A percentile compares a stretch with the other conserved stretches of the same genome.
Conservation (phyloP, 2,329 filamentous ascomycete species). For the Juglanconis sp. region DNA sequence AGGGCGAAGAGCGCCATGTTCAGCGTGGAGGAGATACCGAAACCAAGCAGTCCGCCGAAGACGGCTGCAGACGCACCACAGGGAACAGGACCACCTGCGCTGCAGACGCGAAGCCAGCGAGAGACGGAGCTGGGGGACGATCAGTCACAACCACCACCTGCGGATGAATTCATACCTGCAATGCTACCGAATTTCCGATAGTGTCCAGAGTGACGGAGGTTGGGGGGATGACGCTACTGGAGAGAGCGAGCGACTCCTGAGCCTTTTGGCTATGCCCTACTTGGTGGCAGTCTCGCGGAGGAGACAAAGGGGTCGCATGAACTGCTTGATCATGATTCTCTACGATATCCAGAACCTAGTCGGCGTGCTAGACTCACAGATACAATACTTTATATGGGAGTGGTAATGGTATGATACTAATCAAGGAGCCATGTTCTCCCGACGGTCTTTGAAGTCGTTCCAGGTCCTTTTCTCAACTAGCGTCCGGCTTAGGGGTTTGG, state of each 20-base stretch:
- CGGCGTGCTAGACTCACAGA: neutral
- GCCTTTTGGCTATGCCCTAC: neutral
- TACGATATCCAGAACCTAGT: slow-evolving; percentile 5
- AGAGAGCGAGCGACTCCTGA: neutral
- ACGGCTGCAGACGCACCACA: slow-evolving; percentile 6
- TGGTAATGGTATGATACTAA: neutral
- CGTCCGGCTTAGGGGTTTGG: too few relatives aligned
- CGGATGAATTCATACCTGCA: slow-evolving; percentile 52
- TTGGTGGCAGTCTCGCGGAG: neutral
- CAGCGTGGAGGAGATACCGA: slow-evolving; percentile 26
- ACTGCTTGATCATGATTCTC: neutral
- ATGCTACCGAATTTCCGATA: slow-evolving; percentile 54
- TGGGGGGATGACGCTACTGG: neutral
- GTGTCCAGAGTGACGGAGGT: neutral
- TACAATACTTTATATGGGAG: neutral
- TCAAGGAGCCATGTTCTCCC: neutral
- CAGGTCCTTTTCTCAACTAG: too few relatives aligned
- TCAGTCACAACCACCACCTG: neutral
- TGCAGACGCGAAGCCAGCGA: slow-evolving; percentile 3
- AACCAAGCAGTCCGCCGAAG: slow-evolving; percentile 19
- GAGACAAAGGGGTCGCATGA: neutral
- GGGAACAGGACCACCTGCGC: neutral
- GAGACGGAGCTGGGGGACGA: slow-evolving; percentile 18
- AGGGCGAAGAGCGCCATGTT: slow-evolving; percentile 31
- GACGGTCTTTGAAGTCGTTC: neutral